A percentile compares a stretch with the other conserved stretches of the same genome.
Conservation (phyloP, 1,284 basidiomycete genomes). For the Ganoderma sinense region DNA sequence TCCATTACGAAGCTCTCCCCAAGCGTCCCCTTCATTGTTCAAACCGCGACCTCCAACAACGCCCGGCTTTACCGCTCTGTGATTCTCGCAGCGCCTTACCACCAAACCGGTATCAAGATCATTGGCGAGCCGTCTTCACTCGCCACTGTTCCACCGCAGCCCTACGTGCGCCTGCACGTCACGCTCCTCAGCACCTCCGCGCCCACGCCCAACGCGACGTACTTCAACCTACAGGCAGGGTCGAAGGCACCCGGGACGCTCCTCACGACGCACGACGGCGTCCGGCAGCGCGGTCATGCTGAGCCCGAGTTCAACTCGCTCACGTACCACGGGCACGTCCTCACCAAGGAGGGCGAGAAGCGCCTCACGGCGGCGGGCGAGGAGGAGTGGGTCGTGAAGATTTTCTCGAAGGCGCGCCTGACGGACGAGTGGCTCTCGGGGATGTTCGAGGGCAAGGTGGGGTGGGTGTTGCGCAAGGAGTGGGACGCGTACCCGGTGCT, state of each 20-base stretch:
- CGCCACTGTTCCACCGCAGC: slow-evolving; percentile 63
- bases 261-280: slow-evolving; percentile 75
- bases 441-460: slow-evolving; percentile 72
- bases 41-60: slow-evolving; percentile 21
- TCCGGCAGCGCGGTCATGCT: slow-evolving; percentile 50
- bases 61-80: slow-evolving; percentile 62
- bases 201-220: slow-evolving; percentile 65
- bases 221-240: slow-evolving; percentile 69
- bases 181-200: slow-evolving; percentile 87
- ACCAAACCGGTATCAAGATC: slow-evolving; percentile 59
- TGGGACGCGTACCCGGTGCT: slow-evolving; percentile 84
- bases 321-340: slow-evolving; percentile 79
- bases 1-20: slow-evolving; percentile 52
- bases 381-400: slow-evolving; percentile 76
- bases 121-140: slow-evolving; percentile 44
- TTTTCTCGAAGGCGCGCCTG: slow-evolving; percentile 80
- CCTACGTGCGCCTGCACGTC: slow-evolving; percentile 89
- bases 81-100: slow-evolving; percentile 82
- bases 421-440: slow-evolving; percentile 73
- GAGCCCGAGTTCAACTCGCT: slow-evolving; percentile 89
- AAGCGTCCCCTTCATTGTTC: slow-evolving; percentile 56
- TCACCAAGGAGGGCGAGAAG: slow-evolving; percentile 38
- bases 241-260: slow-evolving; percentile 69
- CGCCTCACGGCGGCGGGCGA: slow-evolving; percentile 28
- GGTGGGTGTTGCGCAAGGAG: slow-evolving; percentile 87